A percentile compares a stretch with the other conserved stretches of the same genome.
These are phyloP conservation scores for Hypholoma sublateritium DNA, from an alignment of 768 basidiomycete genomes.

Conservation along the genomic window DNA sequence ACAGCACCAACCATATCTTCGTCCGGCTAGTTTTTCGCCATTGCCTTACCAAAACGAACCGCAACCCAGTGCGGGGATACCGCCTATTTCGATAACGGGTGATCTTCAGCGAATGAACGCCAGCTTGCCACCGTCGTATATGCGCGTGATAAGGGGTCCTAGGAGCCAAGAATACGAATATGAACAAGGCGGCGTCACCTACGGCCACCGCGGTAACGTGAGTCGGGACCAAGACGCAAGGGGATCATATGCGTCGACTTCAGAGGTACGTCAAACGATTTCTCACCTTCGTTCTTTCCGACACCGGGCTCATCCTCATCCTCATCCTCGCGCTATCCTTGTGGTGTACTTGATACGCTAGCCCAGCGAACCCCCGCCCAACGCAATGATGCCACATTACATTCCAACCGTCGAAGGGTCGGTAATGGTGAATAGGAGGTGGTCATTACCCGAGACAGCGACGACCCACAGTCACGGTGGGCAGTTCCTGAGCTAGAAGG, in stretches of 20 bases:
- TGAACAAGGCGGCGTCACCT: background rate
- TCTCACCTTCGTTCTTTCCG: background rate
- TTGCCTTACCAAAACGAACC: background rate
- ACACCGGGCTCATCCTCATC: background rate
- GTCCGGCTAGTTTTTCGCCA: background rate
- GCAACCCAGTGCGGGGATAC: background rate
- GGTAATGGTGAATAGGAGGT: constrained; percentile 13
- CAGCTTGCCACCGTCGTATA: constrained; percentile 10
- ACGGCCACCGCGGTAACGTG: constrained; percentile 3
- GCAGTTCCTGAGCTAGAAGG: constrained; percentile 1
- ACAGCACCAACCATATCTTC: background rate
- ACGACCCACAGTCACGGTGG: constrained; percentile 6
- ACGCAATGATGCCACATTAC: background rate
- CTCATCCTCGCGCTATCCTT: background rate
- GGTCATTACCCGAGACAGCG: constrained; percentile 18
- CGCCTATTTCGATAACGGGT: background rate
- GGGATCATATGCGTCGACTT: constrained; percentile 1
- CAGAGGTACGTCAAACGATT: constrained; percentile 9
- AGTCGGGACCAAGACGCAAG: background rate
- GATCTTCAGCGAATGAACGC: background rate
- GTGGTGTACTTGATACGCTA: background rate
- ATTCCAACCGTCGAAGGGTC: background rate
- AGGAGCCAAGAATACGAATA: constrained; percentile 4
- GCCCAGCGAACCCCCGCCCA: background rate
- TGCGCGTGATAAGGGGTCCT: constrained; percentile 8